Base-by-base conservation (phyloP, 768 basidiomycete genomes). In the Lactarius vividus region DNA sequence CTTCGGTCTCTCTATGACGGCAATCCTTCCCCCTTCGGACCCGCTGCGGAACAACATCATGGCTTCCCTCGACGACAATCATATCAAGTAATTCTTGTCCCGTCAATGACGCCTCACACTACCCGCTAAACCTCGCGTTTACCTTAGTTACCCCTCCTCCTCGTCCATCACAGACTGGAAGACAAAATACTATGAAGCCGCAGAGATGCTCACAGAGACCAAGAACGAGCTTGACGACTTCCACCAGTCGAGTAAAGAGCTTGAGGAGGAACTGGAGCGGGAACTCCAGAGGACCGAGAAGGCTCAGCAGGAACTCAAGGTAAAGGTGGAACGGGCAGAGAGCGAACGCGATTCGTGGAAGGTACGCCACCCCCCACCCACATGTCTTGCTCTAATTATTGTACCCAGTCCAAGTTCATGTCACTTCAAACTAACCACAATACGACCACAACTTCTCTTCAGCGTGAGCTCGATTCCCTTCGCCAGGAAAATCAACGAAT, bases 291-390 rank as follows among this genome's bases (percentile, higher is more conserved):
- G 89, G 61, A 91, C 93, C 46, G 92, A 96, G 79, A 90, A 87
- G 76, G 82, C 89, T 1, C 91, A 94, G 74, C 85, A 88, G 74
- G 92, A 93, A 28, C 83, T 92, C 39, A 87, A 82, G 78, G 81
- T 85, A 71, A 92, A 88, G 76, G 86, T 84, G 33, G 80, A 83
- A 37, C 85, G 82, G 71, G 83, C 89, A 57, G 90, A 92, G 73
- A 76, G 76, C 44, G 94, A 94, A 74, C 83, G 88, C 69, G 94
- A 96, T 68, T 89, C 94, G 35, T 96, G 95, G 95, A 96, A 96
- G 88, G 94, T 94, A 64, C 61, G 85, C 77, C 28, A 23, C 44
- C 57, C 33, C 46, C n/a, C 10, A 11, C 61, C 44, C 11, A 7
- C 33, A 31, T 63, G 29, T 62, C 59, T 61, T 69, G 44, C 46